Base-by-base conservation (phyloP, 805 yeast genomes). In the Metschnikowia picachoensis region DNA sequence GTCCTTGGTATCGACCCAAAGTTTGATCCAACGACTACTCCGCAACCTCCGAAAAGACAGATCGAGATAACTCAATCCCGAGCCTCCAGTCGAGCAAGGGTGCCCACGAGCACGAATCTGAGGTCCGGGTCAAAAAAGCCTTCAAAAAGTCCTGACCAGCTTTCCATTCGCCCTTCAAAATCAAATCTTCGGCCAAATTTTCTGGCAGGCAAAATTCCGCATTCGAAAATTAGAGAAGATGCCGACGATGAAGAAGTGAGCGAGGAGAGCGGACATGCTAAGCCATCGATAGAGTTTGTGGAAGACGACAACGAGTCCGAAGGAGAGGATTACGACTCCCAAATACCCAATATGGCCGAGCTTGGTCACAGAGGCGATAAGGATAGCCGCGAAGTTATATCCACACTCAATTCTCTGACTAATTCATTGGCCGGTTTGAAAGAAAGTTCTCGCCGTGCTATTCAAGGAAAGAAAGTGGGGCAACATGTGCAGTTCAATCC, bases 141-240 rank as follows among this genome's bases (percentile, higher is more conserved):
- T 2, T 35, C 35, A 8, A 33, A 17, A 13, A 47, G 53, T 29
- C 45, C 62, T 0, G 72, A 65, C 44, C 65, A 58, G 31, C 30
- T 63, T 7, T 68, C 75, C 1, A 46, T 62, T 8, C 59, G 66
- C 37, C 63, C 74, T 1, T 62, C 71, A 1, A 57, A 60, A 13
- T 62, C 72, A 13, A 68, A 70, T 46, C 62, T 72, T 34, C 72
- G 79, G 39, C 87, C 90, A 0, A 79, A 79, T 38, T 83, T 87
- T 54, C 79, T 86, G 31, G 84, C 92, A 2, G 83, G 80, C 36
- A 82, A 85, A 40, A 73, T 85, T 41, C 94, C 94, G 1, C 75
- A 79, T 49, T 79, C 92, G 0, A 80, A 75, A 49, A 74, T 85
- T 1, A 66, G 82, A 39, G 87, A 83, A 47, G 85, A 83, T 50